Conservation (phyloP, 2,329 filamentous ascomycete species). For the Rugonectria rugulosa region DNA sequence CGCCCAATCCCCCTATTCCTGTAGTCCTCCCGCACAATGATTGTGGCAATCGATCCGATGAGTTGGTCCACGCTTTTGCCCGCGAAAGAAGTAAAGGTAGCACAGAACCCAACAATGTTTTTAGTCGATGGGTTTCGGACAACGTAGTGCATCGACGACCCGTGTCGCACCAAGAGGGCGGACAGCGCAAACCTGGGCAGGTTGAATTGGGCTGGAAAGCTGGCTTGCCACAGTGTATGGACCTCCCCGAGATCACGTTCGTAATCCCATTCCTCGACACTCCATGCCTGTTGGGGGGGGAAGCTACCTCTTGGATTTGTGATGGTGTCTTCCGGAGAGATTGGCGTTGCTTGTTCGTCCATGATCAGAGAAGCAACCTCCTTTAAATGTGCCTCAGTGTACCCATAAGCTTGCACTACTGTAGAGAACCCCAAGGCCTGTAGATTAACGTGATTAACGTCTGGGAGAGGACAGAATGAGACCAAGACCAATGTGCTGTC, state of each 20-base stretch:
- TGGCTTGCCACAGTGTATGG: constrained; percentile 58
- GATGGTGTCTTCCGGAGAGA: constrained; percentile 2
- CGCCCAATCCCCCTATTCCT: constrained; percentile 60
- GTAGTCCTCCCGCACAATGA: constrained; percentile 59
- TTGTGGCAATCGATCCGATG: constrained; percentile 62
- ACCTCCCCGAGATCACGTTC: constrained; percentile 50
- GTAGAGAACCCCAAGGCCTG: constrained; percentile 57
- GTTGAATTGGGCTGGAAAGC: constrained; percentile 51
- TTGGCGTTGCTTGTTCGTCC: constrained; percentile 41
- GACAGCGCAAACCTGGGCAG: constrained; percentile 52
- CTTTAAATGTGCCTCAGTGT: constrained; percentile 56
- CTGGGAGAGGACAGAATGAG: constrained; percentile 56
- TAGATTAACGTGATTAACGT: constrained; percentile 49
- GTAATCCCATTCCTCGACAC: constrained; percentile 49
- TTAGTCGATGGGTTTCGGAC: constrained; percentile 54
- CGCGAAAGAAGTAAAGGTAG: constrained; percentile 65
- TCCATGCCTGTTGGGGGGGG: constrained; percentile 48
- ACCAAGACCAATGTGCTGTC: constrained; percentile 60
- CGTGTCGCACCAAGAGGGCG: constrained; percentile 59
- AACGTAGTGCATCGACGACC: constrained; percentile 65
- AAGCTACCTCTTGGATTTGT: constrained; percentile 17
- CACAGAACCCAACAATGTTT: constrained; percentile 63
- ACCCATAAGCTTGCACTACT: constrained; percentile 58
- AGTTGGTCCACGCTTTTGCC: constrained; percentile 60
- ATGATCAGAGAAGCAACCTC: constrained; percentile 61